Percentiles rank a stretch among this genome's conserved stretches.
Evolutionary conservation across 2,329 filamentous ascomycete genomes (phyloP).

Genomic region (Bimuria novae-zelandiae): DNA sequence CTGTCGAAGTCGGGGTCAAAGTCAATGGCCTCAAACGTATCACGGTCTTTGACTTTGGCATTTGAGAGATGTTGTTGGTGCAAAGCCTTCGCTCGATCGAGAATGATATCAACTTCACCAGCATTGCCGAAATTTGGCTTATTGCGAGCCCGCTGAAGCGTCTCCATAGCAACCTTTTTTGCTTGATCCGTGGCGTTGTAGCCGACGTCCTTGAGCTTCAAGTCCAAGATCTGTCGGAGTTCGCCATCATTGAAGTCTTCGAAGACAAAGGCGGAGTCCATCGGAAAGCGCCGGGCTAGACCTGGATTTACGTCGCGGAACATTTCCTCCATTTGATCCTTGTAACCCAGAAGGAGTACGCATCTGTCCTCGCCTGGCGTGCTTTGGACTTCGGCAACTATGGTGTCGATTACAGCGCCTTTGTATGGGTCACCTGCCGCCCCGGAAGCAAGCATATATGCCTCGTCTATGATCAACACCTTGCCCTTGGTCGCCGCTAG

Average conservation of each 20-base stretch:
- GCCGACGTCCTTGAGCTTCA: constrained; percentile 64
- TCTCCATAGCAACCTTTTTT: constrained; percentile 58
- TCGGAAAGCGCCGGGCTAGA: constrained; percentile 66
- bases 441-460: constrained; percentile 65
- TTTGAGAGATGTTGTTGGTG: constrained; percentile 53
- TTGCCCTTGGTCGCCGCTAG: constrained; percentile 70
- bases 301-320: constrained; percentile 76
- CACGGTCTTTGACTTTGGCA: constrained; percentile 28
- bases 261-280: constrained; percentile 68
- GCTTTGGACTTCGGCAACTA: constrained; percentile 74
- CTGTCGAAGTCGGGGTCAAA: constrained; percentile 66
- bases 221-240: constrained; percentile 62
- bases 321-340: constrained; percentile 71
- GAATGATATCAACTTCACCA: constrained; percentile 72
- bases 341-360: constrained; percentile 72
- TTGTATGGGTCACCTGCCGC: constrained; percentile 56
- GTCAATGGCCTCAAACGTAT: constrained; percentile 53
- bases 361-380: constrained; percentile 73
- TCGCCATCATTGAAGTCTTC: constrained; percentile 68
- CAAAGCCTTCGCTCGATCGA: constrained; percentile 60
- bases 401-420: constrained; percentile 71
- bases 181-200: constrained; percentile 59
- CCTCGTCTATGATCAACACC: constrained; percentile 80
- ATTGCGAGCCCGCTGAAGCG: constrained; percentile 66
- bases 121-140: constrained; percentile 73